A percentile compares a stretch with the other conserved stretches of the same genome.
phyloP scores from a whole-genome alignment of 345 rosid species.

The Populus ilicifolia region DNA sequence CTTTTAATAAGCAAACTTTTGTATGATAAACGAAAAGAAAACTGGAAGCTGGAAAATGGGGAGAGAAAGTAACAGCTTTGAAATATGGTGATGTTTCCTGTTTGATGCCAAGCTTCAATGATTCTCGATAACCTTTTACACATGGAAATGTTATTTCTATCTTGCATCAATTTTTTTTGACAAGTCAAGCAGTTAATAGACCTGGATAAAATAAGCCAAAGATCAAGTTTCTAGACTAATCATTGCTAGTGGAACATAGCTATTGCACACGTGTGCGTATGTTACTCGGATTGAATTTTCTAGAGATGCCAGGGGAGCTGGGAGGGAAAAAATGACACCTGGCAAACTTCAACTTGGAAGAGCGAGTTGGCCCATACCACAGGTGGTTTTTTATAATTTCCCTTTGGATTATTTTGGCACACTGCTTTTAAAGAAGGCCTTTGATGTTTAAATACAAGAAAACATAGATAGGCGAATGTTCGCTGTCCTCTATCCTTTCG shows the following conservation, averaged over 20 bases:
- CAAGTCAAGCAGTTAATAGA: neutral
- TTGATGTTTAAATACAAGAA: neutral
- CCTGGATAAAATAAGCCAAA: neutral
- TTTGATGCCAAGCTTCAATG: neutral
- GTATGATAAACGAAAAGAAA: neutral
- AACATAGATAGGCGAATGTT: neutral
- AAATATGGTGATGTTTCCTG: neutral
- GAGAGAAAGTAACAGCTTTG: neutral
- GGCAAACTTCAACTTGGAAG: neutral
- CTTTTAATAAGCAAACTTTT: neutral
- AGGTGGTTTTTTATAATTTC: neutral
- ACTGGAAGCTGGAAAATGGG: neutral
- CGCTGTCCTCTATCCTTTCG: neutral
- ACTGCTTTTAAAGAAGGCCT: neutral
- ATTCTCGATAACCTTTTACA: neutral
- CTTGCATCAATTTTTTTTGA: neutral
- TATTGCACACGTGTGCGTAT: neutral
- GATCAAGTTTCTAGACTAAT: neutral
- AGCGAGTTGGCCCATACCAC: neutral
- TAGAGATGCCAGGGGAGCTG: neutral
- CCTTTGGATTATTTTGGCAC: neutral
- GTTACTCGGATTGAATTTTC: neutral
- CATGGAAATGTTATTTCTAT: neutral
- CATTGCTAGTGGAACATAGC: neutral
- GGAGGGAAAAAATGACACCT: neutral